These are phyloP conservation scores for Setaria italica DNA, from an alignment of 202 grass and related monocot species.

Conservation along the genomic window DNA sequence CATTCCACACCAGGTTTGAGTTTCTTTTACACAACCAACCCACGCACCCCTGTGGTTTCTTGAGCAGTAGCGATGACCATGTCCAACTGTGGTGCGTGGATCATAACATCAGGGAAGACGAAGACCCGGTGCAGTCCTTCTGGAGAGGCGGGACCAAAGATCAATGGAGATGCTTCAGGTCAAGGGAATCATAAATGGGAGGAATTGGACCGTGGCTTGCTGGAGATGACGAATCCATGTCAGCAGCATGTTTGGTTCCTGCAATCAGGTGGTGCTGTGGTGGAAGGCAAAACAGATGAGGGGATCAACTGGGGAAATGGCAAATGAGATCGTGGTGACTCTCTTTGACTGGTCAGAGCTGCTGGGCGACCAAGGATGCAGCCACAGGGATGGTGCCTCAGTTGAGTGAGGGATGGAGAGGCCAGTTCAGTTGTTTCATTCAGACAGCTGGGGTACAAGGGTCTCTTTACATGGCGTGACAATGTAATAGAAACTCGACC, in stretches of 20 bases:
- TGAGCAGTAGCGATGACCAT: not conserved
- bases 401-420: not conserved
- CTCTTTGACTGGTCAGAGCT: not conserved
- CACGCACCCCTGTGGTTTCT: not conserved
- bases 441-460: not conserved
- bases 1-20: not conserved
- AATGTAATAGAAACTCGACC: not conserved
- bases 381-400: not conserved
- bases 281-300: too few species aligned
- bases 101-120: too few species aligned
- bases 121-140: too few species aligned
- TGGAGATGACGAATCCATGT: not conserved
- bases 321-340: not conserved
- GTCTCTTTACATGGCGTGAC: not conserved
- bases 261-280: too few species aligned
- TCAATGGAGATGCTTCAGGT: not conserved
- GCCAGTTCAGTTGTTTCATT: constrained; percentile 2
- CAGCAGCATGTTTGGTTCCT: not conserved
- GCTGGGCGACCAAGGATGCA: not conserved
- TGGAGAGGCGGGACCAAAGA: too few species aligned
- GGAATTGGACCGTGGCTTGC: not conserved
- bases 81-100: not conserved
- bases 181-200: not conserved
- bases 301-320: not conserved
- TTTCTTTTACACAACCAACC: not conserved